Evolutionary conservation across 495 filamentous ascomycete genomes (phyloP), one percentile per base, ranked within the genome.

Genomic region (Lasiosphaeriaceae sp.): DNA sequence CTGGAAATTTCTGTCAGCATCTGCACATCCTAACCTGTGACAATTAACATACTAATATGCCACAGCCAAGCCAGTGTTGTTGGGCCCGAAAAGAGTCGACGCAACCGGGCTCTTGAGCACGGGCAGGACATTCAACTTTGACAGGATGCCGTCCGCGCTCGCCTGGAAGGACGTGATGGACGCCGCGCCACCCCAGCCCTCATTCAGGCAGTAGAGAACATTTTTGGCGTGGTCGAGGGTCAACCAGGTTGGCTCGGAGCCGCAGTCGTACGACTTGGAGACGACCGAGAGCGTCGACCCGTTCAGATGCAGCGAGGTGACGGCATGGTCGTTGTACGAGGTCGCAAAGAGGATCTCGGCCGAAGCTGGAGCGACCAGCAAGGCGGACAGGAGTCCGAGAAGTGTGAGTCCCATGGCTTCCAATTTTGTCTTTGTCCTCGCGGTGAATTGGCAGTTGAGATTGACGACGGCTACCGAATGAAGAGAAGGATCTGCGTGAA

Each of bases 181-280:
- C 24, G 79, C 80, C 43, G 66, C 61, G 31, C 55, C 52, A 31
- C 24, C 51, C 55, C 75, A 67, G 24, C 68, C 75, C 69, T 88
- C 86, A 52, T 87, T 79, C 29, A 83, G 66, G 70, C 83, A 86
- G 72, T 86, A 88, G 21, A 88, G 68, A 12, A 78, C 68, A 8
- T 70, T 64, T 22, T 77, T 72, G 37, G 66, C 56, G 12, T 72
- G 43, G 66, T 74, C 83, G 34, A 82, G 74, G 5, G 78, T 77
- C 50, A 87, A 61, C 82, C 83, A 87, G 39, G 81, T 79, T 16
- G 86, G 82, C 59, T 81, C 77, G 19, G 71, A 63, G 11, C 77
- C 81, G 69, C 83, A 86, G 45, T 69, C 74, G 35, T 77, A 69
- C 35, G 77, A 73, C 16, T 71, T 66, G 50, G 73, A 71, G 44